A percentile compares a stretch with the other conserved stretches of the same genome.
Conservation (phyloP, 768 basidiomycete species). For the Macrolepiota dolichaula region DNA sequence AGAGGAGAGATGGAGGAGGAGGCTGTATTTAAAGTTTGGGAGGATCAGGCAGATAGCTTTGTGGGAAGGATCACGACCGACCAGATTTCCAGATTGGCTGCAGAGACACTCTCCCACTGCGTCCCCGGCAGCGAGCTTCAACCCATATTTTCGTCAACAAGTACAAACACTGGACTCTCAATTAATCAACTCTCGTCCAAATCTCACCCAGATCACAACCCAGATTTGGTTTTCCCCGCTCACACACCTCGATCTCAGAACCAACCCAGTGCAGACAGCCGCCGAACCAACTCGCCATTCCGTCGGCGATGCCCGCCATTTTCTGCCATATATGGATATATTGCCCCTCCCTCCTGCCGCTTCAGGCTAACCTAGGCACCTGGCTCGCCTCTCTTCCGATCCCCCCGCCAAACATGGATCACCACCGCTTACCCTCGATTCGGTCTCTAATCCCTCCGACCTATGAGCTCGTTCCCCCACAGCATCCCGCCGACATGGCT, state of each 20-base stretch:
- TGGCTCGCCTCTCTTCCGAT: constrained; percentile 17
- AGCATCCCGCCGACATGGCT: neutral
- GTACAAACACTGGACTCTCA: constrained; percentile 19
- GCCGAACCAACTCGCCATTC: constrained; percentile 15
- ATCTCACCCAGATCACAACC: constrained; percentile 9
- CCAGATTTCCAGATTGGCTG: constrained; percentile 12
- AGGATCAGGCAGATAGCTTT: constrained; percentile 16
- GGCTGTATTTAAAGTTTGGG: constrained; percentile 24
- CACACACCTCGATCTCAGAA: constrained; percentile 10
- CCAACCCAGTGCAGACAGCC: constrained; percentile 5
- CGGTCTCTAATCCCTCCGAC: neutral
- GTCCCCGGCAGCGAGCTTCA: constrained; percentile 13
- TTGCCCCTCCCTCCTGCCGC: constrained; percentile 11
- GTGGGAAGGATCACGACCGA: constrained; percentile 13
- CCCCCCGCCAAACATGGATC: constrained; percentile 4
- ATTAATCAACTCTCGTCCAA: constrained; percentile 21
- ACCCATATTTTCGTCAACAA: constrained; percentile 21
- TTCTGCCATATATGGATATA: constrained; percentile 19
- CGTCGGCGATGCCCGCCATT: constrained; percentile 11
- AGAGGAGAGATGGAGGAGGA: constrained; percentile 2
- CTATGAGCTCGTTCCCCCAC: neutral
- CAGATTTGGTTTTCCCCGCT: constrained; percentile 5
- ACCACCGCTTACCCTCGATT: neutral
- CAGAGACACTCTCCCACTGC: constrained; percentile 1
- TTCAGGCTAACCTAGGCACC: constrained; percentile 9